Base-by-base conservation (phyloP, 768 basidiomycete species). In the Calocybe cyanea region DNA sequence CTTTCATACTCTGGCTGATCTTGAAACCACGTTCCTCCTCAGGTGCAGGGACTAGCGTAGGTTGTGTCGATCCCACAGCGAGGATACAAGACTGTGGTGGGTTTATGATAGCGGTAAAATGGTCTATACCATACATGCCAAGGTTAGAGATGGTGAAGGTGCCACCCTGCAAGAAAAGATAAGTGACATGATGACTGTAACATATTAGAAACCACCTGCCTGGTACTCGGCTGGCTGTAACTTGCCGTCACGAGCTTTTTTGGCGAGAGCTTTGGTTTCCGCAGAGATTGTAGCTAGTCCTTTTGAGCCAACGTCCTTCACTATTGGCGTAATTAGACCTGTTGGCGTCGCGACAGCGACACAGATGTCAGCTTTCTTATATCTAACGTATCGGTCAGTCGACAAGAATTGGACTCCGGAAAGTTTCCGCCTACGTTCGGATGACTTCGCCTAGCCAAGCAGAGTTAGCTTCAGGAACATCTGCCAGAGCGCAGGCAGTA, bases 21-120 rank as follows among this genome's bases (percentile, higher is more conserved):
- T 92, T 97, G 77, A 95, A 99, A 32, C 95, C 96, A 61, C 87
- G 92, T 62, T 92, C 92, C 54, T 89, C 84, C 58, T 91, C 86
- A 0, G 86, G 81, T 18, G 91, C 92, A 25, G 90, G 86, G 15
- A 93, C 83, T 13, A 98, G 71, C 43, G 85, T 87, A n/a, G 89
- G 78, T 63, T 83, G 77, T 14, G 92, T 92, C 15, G 84, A 77
- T 28, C 96, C 94, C 56, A 98, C 82, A 36, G 96, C 96, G 50
- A 99, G 85, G 60, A 98, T 99, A 69, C 94, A 97, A 38, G 92
- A 90, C 68, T 98, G 96, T 19, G 96, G 96, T 11, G 88, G 83
- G 76, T 99, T 99, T 80, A 99, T 95, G 72, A 99, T 98, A 38
- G 96, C 96, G 11, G 94, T 97, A 69, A 99, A 99, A 68, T 93